Conservation (phyloP, 139 green algal species). For the Gonium pectorale region DNA sequence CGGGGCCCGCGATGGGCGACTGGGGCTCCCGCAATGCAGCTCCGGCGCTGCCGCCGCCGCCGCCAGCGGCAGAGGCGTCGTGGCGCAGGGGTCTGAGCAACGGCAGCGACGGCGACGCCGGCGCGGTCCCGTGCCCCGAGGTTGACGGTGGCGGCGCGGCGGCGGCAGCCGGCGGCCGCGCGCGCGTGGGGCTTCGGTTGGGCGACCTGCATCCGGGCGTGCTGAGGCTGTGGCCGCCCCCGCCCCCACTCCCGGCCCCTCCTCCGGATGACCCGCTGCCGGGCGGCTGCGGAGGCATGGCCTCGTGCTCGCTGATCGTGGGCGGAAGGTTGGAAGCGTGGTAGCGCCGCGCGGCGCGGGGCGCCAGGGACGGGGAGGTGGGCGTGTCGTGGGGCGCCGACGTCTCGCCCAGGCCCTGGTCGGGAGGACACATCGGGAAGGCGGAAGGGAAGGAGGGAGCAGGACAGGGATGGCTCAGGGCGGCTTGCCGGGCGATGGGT, state of each 20-base stretch:
- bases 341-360: not conserved
- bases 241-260: not conserved
- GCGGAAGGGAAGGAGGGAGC: too few relatives aligned
- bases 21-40: not conserved
- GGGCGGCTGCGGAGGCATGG: not conserved
- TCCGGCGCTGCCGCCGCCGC: not conserved
- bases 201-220: not conserved
- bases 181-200: conserved; percentile 19
- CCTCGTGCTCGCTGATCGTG: conserved; percentile 38
- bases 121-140: not conserved
- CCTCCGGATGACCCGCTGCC: too few relatives aligned
- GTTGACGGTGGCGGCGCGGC: not conserved
- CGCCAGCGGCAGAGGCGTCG: not conserved
- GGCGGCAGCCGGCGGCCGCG: not conserved
- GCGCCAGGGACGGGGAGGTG: conserved; percentile 29
- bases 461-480: too few relatives aligned
- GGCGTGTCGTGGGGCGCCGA: conserved; percentile 7
- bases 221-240: not conserved
- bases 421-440: too few relatives aligned
- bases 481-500: too few relatives aligned
- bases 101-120: not conserved
- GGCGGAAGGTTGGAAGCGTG: conserved; percentile 7
- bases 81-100: not conserved
- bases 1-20: not conserved
- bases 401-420: conserved; percentile 33